These are phyloP conservation scores for Fusarium brachygibbosum DNA, from an alignment of 2,329 filamentous ascomycete genomes.

Conservation along the genomic window DNA sequence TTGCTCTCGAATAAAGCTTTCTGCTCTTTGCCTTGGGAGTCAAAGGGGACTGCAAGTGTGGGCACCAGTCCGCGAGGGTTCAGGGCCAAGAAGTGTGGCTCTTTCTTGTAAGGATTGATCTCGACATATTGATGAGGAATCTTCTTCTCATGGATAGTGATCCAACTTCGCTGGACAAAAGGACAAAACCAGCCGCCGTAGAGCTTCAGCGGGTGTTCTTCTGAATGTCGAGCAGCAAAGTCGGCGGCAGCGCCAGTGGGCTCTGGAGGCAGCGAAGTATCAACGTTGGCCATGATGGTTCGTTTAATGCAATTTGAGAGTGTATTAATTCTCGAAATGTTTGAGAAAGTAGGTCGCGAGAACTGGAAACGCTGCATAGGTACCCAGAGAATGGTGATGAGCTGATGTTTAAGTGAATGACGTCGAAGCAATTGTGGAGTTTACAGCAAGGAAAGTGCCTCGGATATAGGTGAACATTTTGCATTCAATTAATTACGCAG, in stretches of 20 bases:
- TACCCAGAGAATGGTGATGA: background rate
- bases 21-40: conserved; percentile 49
- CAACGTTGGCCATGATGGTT: conserved; percentile 59
- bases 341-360: background rate
- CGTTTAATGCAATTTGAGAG: background rate
- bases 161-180: conserved; percentile 79
- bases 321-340: background rate
- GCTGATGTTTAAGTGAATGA: conserved; percentile 31
- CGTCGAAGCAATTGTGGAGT: conserved; percentile 37
- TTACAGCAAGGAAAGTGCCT: background rate
- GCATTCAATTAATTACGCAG: background rate
- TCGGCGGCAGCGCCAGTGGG: conserved; percentile 64
- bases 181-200: conserved; percentile 83
- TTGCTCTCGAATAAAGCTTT: conserved; percentile 80
- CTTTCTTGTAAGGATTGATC: conserved; percentile 84
- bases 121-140: conserved; percentile 82
- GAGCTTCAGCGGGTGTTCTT: conserved; percentile 70
- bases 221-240: conserved; percentile 61
- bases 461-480: conserved; percentile 3
- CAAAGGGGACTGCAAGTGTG: conserved; percentile 68
- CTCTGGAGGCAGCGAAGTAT: conserved; percentile 62
- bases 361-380: background rate
- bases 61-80: conserved; percentile 84
- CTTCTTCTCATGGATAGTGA: conserved; percentile 78
- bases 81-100: conserved; percentile 73